Evolutionary conservation across 164 flowering plant species (phyloP).

Genomic region (Piper betle): DNA sequence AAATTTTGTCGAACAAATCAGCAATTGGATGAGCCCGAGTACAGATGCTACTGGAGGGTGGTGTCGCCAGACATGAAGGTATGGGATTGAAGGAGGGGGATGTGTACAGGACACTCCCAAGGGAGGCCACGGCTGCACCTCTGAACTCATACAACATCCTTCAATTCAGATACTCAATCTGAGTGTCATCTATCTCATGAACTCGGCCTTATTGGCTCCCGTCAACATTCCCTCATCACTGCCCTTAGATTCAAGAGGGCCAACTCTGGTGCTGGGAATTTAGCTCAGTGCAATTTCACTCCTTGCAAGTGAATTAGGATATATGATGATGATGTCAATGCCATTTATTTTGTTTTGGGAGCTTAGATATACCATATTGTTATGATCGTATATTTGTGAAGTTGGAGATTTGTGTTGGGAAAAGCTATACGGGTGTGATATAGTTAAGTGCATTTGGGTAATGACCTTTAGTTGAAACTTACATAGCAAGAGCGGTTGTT

Average conservation of each 20-base stretch:
- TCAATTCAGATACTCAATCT: constrained; percentile 44
- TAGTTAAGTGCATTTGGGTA: no score
- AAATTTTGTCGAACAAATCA: constrained; percentile 5
- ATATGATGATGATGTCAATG: no score
- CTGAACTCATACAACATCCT: constrained; percentile 77
- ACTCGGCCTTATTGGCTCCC: constrained; percentile 47
- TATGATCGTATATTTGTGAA: no score
- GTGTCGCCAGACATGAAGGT: constrained; percentile 67
- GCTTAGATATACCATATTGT: no score
- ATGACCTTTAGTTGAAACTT: no score
- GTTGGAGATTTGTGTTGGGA: no score
- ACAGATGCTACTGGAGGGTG: constrained; percentile 78
- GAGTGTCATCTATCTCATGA: constrained; percentile 30
- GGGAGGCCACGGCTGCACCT: constrained; percentile 75
- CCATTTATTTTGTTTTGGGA: not conserved
- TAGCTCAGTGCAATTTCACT: constrained; percentile 40
- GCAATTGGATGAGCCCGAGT: constrained; percentile 67
- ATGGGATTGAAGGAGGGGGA: constrained; percentile 72
- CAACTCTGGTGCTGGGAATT: constrained; percentile 42
- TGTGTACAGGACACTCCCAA: constrained; percentile 60
- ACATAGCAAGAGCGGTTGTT: no score
- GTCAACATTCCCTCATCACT: constrained; percentile 34
- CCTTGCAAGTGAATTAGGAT: constrained; percentile 72
- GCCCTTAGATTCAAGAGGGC: constrained; percentile 72
- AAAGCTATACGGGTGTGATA: no score